These are phyloP conservation scores for Saccharomycopsis fibuligera DNA, from an alignment of 805 yeast genomes.

Conservation along the genomic window DNA sequence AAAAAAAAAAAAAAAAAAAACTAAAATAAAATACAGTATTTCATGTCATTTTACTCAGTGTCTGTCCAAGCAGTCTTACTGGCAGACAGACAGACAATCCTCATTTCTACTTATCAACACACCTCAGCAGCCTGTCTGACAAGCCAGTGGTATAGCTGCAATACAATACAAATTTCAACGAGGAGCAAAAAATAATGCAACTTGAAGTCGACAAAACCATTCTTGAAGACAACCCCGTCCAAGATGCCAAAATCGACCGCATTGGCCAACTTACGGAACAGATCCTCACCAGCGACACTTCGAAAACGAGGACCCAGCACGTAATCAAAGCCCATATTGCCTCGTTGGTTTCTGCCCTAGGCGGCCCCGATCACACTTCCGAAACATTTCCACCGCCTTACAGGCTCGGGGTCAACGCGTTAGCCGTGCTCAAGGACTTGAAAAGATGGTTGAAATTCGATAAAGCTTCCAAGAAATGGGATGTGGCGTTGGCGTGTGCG, in stretches of 20 bases:
- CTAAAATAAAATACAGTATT: too few species aligned
- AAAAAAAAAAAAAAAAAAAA: too few species aligned
- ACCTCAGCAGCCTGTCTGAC: too few species aligned
- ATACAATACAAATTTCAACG: too few species aligned
- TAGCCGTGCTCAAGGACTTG: slow-evolving; percentile 79
- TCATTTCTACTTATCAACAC: too few species aligned
- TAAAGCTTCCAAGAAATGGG: slow-evolving; percentile 60
- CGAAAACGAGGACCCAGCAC: slow-evolving; percentile 32
- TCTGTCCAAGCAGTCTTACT: too few species aligned
- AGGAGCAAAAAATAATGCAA: too few species aligned
- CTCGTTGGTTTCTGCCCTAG: slow-evolving; percentile 79
- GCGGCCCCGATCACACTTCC: slow-evolving; percentile 74
- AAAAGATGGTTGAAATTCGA: slow-evolving; percentile 86
- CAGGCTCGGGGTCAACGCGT: slow-evolving; percentile 80
- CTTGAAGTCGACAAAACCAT: too few species aligned
- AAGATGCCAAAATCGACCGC: slow-evolving; percentile 4
- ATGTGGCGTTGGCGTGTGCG: slow-evolving; percentile 83
- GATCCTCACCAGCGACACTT: slow-evolving; percentile 6
- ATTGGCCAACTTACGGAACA: slow-evolving; percentile 11
- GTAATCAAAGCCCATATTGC: slow-evolving; percentile 67
- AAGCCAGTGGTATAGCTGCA: too few species aligned
- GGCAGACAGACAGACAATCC: too few species aligned
- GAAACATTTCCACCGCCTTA: slow-evolving; percentile 46
- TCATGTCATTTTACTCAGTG: too few species aligned
- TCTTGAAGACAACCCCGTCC: too few species aligned